phyloP scores from a whole-genome alignment of 768 basidiomycete genomes.

The Suillus variegatus region DNA sequence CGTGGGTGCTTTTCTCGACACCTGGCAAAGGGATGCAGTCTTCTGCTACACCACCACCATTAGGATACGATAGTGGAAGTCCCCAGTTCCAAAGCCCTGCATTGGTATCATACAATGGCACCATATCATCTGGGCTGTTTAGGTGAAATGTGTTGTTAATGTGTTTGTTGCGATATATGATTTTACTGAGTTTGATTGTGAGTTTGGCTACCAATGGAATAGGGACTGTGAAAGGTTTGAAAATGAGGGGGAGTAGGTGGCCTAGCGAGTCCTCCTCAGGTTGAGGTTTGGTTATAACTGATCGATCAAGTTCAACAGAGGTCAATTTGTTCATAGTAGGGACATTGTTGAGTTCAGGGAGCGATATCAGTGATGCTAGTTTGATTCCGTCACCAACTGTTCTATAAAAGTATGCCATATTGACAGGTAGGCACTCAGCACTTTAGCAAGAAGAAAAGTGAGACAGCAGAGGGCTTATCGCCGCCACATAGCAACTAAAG shows the following conservation, averaged over 20 bases:
- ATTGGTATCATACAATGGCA: not conserved
- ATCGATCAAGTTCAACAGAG: not conserved
- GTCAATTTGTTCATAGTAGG: not conserved
- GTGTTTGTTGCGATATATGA: not conserved
- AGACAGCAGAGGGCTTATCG: too few relatives aligned
- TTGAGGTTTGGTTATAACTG: not conserved
- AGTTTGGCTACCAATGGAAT: not conserved
- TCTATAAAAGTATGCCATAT: not conserved
- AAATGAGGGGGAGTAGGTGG: not conserved
- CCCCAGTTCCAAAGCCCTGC: not conserved
- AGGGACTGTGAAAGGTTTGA: not conserved
- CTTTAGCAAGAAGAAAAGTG: too few relatives aligned
- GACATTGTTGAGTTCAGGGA: not conserved
- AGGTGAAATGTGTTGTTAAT: not conserved
- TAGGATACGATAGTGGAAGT: not conserved
- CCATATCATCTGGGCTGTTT: not conserved
- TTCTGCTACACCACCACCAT: not conserved
- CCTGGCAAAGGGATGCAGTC: not conserved
- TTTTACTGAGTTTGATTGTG: not conserved
- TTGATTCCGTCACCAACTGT: not conserved
- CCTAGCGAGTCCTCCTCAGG: not conserved
- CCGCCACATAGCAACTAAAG: too few relatives aligned
- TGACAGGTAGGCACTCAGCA: not conserved
- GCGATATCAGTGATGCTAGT: not conserved
- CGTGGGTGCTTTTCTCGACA: not conserved